These are phyloP conservation scores for Rhododendron ferrugineum DNA, from an alignment of 148 eudicot species.

Conservation along the genomic window DNA sequence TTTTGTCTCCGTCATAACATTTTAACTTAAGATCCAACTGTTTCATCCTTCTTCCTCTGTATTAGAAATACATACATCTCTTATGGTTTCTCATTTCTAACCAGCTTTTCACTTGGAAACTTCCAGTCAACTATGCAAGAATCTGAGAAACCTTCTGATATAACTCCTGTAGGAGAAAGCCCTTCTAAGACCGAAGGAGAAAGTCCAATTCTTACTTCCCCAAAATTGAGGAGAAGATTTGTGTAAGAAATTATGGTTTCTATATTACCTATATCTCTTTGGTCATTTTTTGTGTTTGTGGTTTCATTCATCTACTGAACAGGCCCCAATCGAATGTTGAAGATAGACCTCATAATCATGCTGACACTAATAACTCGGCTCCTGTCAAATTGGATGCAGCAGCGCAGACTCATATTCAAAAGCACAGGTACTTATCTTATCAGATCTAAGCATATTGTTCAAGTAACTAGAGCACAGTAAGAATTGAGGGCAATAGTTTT, in stretches of 20 bases:
- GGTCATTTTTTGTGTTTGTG: background rate
- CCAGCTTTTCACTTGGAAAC: conserved; percentile 1
- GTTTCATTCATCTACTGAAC: conserved; percentile 13
- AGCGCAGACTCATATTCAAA: conserved; percentile 59
- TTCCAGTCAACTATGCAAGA: conserved; percentile 19
- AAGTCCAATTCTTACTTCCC: conserved; percentile 29
- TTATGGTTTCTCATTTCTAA: background rate
- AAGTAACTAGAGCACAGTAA: background rate
- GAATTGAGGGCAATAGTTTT: background rate
- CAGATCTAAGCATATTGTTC: background rate
- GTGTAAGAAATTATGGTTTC: conserved; percentile 41
- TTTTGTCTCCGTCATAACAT: background rate
- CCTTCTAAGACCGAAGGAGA: conserved; percentile 37
- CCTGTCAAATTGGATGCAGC: conserved; percentile 69
- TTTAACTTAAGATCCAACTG: background rate
- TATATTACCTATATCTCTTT: background rate
- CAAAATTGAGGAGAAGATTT: conserved; percentile 72
- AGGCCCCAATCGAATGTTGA: conserved; percentile 43
- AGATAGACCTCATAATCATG: conserved; percentile 36
- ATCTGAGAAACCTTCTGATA: conserved; percentile 32
- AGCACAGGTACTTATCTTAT: conserved; percentile 58
- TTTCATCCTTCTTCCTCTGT: background rate
- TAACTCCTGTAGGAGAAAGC: conserved; percentile 31
- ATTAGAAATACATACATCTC: background rate
- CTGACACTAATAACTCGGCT: conserved; percentile 35